Base-by-base conservation (phyloP, 2,329 filamentous ascomycete species). In the Colletotrichum plurivorum region DNA sequence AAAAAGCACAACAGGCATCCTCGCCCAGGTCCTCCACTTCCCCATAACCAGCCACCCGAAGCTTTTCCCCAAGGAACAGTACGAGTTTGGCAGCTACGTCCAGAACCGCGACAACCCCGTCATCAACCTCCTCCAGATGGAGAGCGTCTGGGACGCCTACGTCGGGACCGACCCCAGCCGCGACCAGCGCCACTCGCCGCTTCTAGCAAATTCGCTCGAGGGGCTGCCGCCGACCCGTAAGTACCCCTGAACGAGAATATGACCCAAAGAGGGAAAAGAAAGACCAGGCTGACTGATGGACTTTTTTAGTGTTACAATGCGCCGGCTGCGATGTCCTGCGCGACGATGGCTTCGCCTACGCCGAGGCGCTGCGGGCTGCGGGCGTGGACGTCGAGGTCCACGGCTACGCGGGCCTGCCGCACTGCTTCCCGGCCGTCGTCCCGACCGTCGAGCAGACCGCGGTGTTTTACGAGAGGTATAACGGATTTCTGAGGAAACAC, bases 321-420 rank as follows among this genome's bases (percentile, higher is more conserved):
- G 79, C 75, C 3, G 80, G 80, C 3, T 71, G 73, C 22, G 81
- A 82, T 58, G 66, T 76, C 2, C 71, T 81, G n/a, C 76, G 80
- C 27, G 81, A 82, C 57, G 81, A 82, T 22, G 79, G 73, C 7
- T 72, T 82, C 22, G 81, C 80, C 3, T 81, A 81, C 58, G 79
- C 78, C 4, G 79, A 81, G 64, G 75, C 75, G 9, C 73, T 82
- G n/a, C 51, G 76, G 63, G 73, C 71, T 2, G 77, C 76, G 7
- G 78, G 78, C 18, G 76, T 76, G 4, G 72, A 76, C 2, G 76
- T 77, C 15, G 75, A 79, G 51, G 56, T 79, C 15, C 71, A 78
- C 52, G 68, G 74, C n/a, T 81, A 79, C 63, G 59, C 70, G 27
- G 80, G 80, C 7, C 63, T 83, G 70, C 80, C 79, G n/a, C 80